A percentile compares a stretch with the other conserved stretches of the same genome.
Evolutionary conservation across 116 monocot species (phyloP).

Genomic region (Dioscorea cayenensis): DNA sequence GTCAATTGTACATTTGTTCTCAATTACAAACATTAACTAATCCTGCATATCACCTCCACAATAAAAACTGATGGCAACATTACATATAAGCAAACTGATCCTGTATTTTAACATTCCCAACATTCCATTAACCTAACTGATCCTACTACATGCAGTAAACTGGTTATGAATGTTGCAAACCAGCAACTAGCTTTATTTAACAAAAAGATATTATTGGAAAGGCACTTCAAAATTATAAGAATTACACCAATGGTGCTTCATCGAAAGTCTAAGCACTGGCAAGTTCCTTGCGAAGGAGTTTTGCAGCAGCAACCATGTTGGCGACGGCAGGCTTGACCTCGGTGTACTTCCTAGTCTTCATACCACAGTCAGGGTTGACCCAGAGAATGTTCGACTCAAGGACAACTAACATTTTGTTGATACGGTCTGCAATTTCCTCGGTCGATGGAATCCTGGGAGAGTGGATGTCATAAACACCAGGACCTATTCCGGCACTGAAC

Average conservation of each 20-base stretch:
- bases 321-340: slow-evolving; percentile 46
- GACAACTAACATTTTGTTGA: slow-evolving; percentile 34
- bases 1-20: too few relatives aligned
- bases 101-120: too few relatives aligned
- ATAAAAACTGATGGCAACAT: too few relatives aligned
- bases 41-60: too few relatives aligned
- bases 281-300: slow-evolving; percentile 32
- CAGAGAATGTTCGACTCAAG: slow-evolving; percentile 48
- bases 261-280: slow-evolving; percentile 18
- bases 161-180: too few relatives aligned
- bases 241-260: too few relatives aligned
- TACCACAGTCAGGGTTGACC: slow-evolving; percentile 51
- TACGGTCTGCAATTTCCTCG: slow-evolving; percentile 38
- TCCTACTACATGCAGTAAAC: too few relatives aligned
- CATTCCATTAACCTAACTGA: too few relatives aligned
- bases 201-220: not conserved
- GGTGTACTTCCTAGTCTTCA: slow-evolving; percentile 47
- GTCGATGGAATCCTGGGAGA: slow-evolving; percentile 44
- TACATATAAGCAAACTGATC: too few relatives aligned
- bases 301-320: slow-evolving; percentile 40
- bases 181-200: too few relatives aligned
- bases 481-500: slow-evolving; percentile 43
- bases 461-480: slow-evolving; percentile 44
- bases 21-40: too few relatives aligned
- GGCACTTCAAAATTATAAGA: not conserved